phyloP scores from a whole-genome alignment of 73 alveolate species.

The Paramecium pentaurelia region DNA sequence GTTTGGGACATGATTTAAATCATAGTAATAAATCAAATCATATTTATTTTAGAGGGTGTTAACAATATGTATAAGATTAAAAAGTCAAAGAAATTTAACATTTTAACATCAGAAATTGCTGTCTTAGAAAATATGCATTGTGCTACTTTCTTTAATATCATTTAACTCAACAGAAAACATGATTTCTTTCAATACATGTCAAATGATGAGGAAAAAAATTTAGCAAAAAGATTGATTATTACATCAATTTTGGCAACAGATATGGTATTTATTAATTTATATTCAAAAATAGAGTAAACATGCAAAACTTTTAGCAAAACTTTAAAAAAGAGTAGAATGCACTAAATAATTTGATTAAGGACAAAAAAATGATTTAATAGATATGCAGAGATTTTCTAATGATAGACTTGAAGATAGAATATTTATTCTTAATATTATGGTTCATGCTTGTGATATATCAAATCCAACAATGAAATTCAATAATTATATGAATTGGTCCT shows the following conservation, averaged over 20 bases:
- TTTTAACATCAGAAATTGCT: conserved; percentile 44
- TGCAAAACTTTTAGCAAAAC: conserved; percentile 17
- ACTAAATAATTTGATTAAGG: conserved; percentile 6
- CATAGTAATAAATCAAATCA: conserved; percentile 25
- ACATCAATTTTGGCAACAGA: conserved; percentile 58
- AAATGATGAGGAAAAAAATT: conserved; percentile 18
- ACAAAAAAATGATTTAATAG: conserved; percentile 18
- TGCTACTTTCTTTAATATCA: conserved; percentile 55
- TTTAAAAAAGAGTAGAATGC: conserved; percentile 51
- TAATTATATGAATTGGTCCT: conserved; percentile 62
- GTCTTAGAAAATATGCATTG: conserved; percentile 60
- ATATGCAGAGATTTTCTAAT: conserved; percentile 8
- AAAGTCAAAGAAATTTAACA: conserved; percentile 30
- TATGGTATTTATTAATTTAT: neutral
- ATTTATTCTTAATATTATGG: conserved; percentile 52
- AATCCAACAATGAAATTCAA: conserved; percentile 50
- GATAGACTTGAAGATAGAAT: conserved; percentile 50
- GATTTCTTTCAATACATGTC: conserved; percentile 28
- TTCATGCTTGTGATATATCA: conserved; percentile 61
- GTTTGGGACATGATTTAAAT: conserved; percentile 55
- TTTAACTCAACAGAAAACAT: conserved; percentile 30
- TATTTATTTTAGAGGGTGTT: conserved; percentile 54
- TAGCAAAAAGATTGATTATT: conserved; percentile 46
- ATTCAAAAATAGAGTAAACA: conserved; percentile 21
- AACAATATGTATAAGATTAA: conserved; percentile 54